Evolutionary conservation across 2,329 filamentous ascomycete genomes (phyloP).

Genomic region (Capronia americana): DNA sequence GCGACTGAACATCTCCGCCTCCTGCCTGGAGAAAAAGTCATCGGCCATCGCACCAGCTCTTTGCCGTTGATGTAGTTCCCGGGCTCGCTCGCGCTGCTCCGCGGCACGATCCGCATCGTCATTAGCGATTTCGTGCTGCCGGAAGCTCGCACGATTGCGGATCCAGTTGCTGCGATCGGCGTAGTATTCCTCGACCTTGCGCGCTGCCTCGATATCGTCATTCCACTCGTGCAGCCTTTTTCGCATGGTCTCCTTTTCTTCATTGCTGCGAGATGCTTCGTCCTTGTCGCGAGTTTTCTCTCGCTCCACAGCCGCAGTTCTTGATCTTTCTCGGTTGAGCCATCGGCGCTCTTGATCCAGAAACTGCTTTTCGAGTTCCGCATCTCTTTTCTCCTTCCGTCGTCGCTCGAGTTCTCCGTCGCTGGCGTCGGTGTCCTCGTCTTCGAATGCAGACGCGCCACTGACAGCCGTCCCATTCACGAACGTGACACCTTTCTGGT

Average conservation of each 20-base stretch:
- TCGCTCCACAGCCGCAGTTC: conserved; percentile 82
- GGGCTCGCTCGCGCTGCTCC: conserved; percentile 76
- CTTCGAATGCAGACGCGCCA: conserved; percentile 66
- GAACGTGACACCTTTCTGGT: conserved; percentile 80
- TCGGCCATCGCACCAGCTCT: conserved; percentile 85
- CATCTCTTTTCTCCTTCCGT: conserved; percentile 71
- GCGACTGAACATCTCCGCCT: conserved; percentile 67
- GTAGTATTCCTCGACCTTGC: conserved; percentile 82
- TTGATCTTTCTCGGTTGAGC: conserved; percentile 84
- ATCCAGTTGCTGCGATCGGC: conserved; percentile 84
- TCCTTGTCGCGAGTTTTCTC: conserved; percentile 81
- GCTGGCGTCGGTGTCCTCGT: conserved; percentile 85
- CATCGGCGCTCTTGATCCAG: conserved; percentile 86
- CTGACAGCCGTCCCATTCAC: conserved; percentile 78
- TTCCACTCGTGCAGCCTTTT: conserved; percentile 82
- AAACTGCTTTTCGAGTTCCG: conserved; percentile 80
- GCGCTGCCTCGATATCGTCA: conserved; percentile 79
- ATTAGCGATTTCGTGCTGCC: conserved; percentile 73
- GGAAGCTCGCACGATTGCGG: conserved; percentile 76
- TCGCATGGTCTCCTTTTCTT: conserved; percentile 70
- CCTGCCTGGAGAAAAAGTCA: conserved; percentile 82
- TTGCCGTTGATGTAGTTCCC: conserved; percentile 74
- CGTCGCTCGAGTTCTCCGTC: conserved; percentile 84
- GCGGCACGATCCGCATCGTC: conserved; percentile 83
- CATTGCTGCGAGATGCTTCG: conserved; percentile 70